phyloP scores from a whole-genome alignment of 2,329 filamentous ascomycete genomes.

The Arachnomyces sp. region DNA sequence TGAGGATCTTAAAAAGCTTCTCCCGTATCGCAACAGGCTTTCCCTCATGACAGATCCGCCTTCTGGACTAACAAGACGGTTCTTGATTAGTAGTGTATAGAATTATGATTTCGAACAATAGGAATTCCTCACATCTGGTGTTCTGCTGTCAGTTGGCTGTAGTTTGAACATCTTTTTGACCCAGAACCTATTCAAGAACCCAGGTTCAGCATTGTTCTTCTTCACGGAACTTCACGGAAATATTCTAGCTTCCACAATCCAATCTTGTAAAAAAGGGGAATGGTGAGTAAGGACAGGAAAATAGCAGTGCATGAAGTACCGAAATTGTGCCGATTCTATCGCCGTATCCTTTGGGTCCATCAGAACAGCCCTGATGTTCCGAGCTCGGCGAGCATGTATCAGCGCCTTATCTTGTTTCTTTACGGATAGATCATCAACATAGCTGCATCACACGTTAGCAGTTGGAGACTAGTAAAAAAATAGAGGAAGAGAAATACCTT shows the following conservation, averaged over 20 bases:
- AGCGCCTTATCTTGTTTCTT: conserved; percentile 47
- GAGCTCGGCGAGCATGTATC: conserved; percentile 40
- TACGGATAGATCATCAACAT: conserved; percentile 41
- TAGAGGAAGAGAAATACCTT: conserved; percentile 23
- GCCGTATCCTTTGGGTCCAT: conserved; percentile 43
- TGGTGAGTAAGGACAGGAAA: neutral
- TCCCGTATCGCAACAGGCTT: conserved; percentile 47
- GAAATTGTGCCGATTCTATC: conserved; percentile 43
- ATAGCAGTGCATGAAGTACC: conserved; percentile 23
- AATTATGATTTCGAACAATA: neutral
- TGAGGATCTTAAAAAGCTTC: conserved; percentile 44
- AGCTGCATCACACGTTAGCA: conserved; percentile 24
- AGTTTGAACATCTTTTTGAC: conserved; percentile 47
- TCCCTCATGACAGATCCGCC: conserved; percentile 42
- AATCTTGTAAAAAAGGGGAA: neutral
- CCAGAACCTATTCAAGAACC: conserved; percentile 35
- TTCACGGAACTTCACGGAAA: too few species aligned
- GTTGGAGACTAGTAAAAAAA: neutral
- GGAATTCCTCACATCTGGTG: conserved; percentile 27
- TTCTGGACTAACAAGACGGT: conserved; percentile 22
- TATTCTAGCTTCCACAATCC: too few species aligned
- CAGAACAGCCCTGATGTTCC: conserved; percentile 40
- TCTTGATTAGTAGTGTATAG: conserved; percentile 5
- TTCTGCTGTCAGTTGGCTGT: conserved; percentile 30
- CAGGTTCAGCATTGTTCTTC: conserved; percentile 1